A percentile compares a stretch with the other conserved stretches of the same genome.
These are phyloP conservation scores for Backusella parvicylindrica DNA, from an alignment of 192 early-diverging fungal species.

Conservation along the genomic window DNA sequence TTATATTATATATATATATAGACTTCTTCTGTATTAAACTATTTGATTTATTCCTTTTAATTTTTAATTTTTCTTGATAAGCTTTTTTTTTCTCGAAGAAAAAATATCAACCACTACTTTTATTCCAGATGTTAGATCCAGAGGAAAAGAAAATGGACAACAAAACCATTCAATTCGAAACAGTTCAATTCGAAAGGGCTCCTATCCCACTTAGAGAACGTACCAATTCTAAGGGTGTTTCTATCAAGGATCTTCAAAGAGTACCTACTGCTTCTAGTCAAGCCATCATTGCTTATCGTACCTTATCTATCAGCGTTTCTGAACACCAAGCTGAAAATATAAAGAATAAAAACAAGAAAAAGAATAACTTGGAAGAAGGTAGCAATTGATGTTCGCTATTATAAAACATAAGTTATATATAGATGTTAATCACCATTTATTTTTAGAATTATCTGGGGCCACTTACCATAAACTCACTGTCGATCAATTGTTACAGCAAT, in stretches of 20 bases:
- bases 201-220: background rate
- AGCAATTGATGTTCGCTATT: background rate
- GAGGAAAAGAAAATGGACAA: background rate
- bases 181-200: background rate
- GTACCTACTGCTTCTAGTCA: background rate
- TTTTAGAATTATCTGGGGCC: slow-evolving; percentile 31
- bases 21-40: background rate
- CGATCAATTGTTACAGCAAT: slow-evolving; percentile 39
- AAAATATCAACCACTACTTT: background rate
- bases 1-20: background rate
- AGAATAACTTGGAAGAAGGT: slow-evolving; percentile 7
- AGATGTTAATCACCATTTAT: background rate
- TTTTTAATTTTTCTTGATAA: background rate
- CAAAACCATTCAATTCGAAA: slow-evolving; percentile 5
- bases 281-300: slow-evolving; percentile 43
- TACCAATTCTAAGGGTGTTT: background rate
- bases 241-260: background rate
- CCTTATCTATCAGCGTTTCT: slow-evolving; percentile 42
- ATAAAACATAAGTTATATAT: background rate
- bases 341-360: slow-evolving; percentile 6
- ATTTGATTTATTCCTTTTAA: background rate
- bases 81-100: background rate
- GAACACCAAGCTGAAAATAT: slow-evolving; percentile 29
- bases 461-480: slow-evolving; percentile 44
- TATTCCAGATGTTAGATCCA: background rate